A percentile compares a stretch with the other conserved stretches of the same genome.
Evolutionary conservation across 257 asterid genomes (phyloP).

Genomic region (Penstemon eatonii): DNA sequence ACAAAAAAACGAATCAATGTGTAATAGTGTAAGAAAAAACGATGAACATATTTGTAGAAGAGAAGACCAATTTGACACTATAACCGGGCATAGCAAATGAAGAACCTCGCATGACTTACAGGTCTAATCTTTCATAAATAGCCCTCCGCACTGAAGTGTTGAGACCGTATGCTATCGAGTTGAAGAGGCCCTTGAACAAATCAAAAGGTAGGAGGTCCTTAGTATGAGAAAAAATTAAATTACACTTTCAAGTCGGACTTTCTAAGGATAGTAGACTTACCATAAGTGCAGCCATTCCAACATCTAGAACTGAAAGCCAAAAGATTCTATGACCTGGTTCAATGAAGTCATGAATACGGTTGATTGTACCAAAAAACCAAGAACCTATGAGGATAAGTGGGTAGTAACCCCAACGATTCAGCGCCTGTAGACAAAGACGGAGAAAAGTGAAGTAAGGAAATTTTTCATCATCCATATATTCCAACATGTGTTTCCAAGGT

Average conservation of each 20-base stretch:
- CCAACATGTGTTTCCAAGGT: background rate
- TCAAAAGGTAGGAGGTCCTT: slow-evolving; percentile 8
- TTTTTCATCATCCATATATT: background rate
- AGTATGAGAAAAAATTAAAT: slow-evolving; percentile 4
- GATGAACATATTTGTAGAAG: too few species aligned
- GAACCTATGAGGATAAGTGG: slow-evolving; percentile 97
- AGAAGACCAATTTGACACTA: too few species aligned
- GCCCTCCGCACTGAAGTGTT: slow-evolving; percentile 92
- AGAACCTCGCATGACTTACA: slow-evolving; percentile 54
- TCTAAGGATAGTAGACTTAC: slow-evolving; percentile 38
- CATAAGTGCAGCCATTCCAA: slow-evolving; percentile 59
- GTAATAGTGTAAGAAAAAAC: too few species aligned
- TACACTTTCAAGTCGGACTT: background rate
- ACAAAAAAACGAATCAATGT: too few species aligned
- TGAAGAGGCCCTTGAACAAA: slow-evolving; percentile 45
- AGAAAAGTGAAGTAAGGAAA: slow-evolving; percentile 1
- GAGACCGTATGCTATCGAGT: slow-evolving; percentile 94
- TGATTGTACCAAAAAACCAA: slow-evolving; percentile 95
- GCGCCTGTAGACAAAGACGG: slow-evolving; percentile 53
- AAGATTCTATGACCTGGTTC: slow-evolving; percentile 87
- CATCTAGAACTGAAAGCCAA: slow-evolving; percentile 68
- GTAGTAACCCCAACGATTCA: slow-evolving; percentile 97
- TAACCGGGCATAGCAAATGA: too few species aligned
- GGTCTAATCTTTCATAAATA: slow-evolving; percentile 79
- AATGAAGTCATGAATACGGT: slow-evolving; percentile 88